Evolutionary conservation across 78 protist species (phyloP).

Genomic region (Dictyostelium intermedium): DNA sequence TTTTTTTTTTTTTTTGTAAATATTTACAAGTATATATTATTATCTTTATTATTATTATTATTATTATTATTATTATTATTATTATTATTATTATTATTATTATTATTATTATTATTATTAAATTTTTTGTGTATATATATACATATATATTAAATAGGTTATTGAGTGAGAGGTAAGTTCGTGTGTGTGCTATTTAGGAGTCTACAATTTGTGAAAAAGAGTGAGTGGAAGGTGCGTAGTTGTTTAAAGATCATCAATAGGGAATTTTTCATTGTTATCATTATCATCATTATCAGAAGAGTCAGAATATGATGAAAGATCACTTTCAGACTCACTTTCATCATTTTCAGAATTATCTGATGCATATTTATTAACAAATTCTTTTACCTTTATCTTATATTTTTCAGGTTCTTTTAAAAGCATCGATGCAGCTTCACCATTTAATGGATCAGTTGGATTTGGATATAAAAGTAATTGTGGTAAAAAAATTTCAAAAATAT

Average conservation of each 20-base stretch:
- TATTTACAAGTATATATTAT: background rate
- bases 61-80: no score
- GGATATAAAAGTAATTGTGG: constrained; percentile 98
- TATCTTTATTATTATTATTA: no score
- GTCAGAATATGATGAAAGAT: constrained; percentile 67
- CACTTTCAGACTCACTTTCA: constrained; percentile 75
- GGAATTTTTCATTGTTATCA: constrained; percentile 47
- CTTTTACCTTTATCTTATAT: constrained; percentile 78
- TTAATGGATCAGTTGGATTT: constrained; percentile 98
- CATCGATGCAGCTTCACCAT: constrained; percentile 98
- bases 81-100: background rate
- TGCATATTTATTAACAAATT: constrained; percentile 81
- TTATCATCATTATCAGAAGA: constrained; percentile 24
- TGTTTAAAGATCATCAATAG: constrained; percentile 12
- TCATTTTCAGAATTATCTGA: constrained; percentile 60
- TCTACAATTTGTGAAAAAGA: background rate
- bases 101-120: background rate
- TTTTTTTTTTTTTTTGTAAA: no score
- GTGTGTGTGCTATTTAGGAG: background rate
- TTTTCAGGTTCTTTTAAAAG: constrained; percentile 74
- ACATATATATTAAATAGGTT: background rate
- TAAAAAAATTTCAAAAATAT: constrained; percentile 95
- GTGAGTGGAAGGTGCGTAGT: background rate
- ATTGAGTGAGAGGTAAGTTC: background rate
- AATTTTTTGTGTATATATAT: background rate